phyloP scores from a whole-genome alignment of 108 stramenopile species.

The Pseudonitzschia delicatissima region DNA sequence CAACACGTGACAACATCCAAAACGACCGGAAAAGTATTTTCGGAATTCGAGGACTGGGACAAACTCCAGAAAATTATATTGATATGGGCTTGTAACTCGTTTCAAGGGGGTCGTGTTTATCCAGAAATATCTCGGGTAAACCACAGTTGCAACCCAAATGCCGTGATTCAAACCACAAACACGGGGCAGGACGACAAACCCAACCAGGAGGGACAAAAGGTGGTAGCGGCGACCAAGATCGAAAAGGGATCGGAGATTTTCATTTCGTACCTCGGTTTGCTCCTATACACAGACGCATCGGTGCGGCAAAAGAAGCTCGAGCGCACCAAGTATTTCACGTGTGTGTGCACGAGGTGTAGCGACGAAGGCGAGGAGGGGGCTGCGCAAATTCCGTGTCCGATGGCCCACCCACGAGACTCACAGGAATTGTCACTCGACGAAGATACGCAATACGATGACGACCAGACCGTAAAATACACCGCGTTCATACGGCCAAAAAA shows the following conservation, averaged over 20 bases:
- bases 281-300: constrained; percentile 57
- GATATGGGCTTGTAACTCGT: constrained; percentile 78
- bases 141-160: constrained; percentile 82
- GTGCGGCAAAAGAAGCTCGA: constrained; percentile 46
- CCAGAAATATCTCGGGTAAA: constrained; percentile 55
- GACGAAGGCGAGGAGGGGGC: constrained; percentile 42
- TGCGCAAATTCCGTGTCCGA: constrained; percentile 61
- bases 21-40: constrained; percentile 9
- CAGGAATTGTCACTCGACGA: constrained; percentile 66
- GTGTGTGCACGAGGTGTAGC: constrained; percentile 40
- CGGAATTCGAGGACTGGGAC: constrained; percentile 18
- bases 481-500: constrained; percentile 1
- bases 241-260: constrained; percentile 65
- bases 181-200: not conserved
- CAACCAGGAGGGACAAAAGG: constrained; percentile 16
- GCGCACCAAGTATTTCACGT: constrained; percentile 66
- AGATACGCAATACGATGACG: constrained; percentile 80
- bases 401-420: constrained; percentile 53
- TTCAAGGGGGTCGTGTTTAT: constrained; percentile 79
- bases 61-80: constrained; percentile 44
- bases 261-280: constrained; percentile 71
- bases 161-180: constrained; percentile 40
- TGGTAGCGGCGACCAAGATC: constrained; percentile 64
- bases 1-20: constrained; percentile 22
- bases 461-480: constrained; percentile 50